These are phyloP conservation scores for Gossypium stocksii DNA, from an alignment of 345 rosid genomes.

Conservation along the genomic window DNA sequence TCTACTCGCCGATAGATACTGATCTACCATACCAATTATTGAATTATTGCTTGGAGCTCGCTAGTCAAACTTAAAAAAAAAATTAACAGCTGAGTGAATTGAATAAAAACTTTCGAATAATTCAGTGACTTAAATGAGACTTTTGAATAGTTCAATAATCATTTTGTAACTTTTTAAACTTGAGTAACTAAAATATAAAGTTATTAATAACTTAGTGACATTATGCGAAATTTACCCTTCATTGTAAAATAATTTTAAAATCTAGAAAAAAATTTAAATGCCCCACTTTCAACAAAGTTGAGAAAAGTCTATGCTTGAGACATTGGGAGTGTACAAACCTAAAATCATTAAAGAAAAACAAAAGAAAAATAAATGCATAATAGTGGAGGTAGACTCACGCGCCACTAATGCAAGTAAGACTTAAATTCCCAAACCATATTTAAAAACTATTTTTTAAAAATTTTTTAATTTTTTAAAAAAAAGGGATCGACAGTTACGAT, in stretches of 20 bases:
- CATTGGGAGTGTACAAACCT: background rate
- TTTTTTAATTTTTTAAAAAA: too few relatives aligned
- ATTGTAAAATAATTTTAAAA: background rate
- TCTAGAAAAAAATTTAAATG: background rate
- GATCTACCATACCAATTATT: too few relatives aligned
- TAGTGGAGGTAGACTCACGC: conserved; percentile 9
- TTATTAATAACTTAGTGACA: too few relatives aligned
- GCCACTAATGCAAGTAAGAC: conserved; percentile 6
- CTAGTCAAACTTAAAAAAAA: too few relatives aligned
- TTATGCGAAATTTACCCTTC: fast-evolving
- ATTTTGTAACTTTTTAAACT: too few relatives aligned
- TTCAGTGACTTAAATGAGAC: too few relatives aligned
- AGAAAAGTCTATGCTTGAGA: too few relatives aligned
- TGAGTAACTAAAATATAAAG: too few relatives aligned
- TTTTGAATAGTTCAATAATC: fast-evolving
- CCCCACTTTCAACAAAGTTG: background rate
- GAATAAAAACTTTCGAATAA: too few relatives aligned
- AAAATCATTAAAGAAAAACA: background rate
- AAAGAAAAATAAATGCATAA: background rate
- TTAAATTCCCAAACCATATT: background rate
- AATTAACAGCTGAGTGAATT: fast-evolving
- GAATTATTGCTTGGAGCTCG: too few relatives aligned
- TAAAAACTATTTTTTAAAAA: too few relatives aligned
- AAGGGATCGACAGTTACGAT: conserved; percentile 18
- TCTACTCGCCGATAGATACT: fast-evolving